Evolutionary conservation across 306 rosid species (phyloP).

Genomic region (Parietaria judaica): DNA sequence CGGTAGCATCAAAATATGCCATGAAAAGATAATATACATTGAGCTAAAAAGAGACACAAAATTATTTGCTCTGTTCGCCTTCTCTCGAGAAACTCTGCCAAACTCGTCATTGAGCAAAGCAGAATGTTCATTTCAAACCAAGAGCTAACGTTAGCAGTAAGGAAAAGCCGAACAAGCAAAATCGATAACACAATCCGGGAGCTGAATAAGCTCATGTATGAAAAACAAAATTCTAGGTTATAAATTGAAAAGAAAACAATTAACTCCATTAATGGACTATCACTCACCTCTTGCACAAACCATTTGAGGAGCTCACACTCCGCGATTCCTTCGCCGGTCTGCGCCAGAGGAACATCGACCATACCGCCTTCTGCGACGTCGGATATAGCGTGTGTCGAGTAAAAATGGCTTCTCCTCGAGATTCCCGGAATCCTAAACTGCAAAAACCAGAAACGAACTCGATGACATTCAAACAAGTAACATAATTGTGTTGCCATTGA

Average conservation of each 20-base stretch:
- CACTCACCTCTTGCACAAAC: constrained; percentile 80
- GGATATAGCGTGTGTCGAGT: constrained; percentile 42
- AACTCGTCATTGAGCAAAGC: neutral
- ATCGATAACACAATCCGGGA: neutral
- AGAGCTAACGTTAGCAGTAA: neutral
- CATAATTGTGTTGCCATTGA: neutral
- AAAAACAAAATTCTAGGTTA: neutral
- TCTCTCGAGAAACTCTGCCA: neutral
- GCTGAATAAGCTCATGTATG: neutral
- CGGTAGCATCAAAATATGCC: neutral
- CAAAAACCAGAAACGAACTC: constrained; percentile 11
- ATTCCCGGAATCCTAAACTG: constrained; percentile 25
- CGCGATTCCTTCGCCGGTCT: constrained; percentile 99
- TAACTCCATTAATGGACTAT: no score
- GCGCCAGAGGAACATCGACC: constrained; percentile 83
- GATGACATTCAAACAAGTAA: neutral
- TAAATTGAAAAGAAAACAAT: neutral
- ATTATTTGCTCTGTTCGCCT: neutral
- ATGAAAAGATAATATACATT: neutral
- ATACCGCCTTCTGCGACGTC: constrained; percentile 32
- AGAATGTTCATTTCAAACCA: neutral
- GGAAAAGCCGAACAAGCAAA: neutral
- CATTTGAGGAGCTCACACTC: constrained; percentile 96
- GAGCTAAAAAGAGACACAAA: neutral
- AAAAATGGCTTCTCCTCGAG: constrained; percentile 25